Conservation (phyloP, 495 filamentous ascomycete genomes). For the Paragyromitra xinjiangensis region DNA sequence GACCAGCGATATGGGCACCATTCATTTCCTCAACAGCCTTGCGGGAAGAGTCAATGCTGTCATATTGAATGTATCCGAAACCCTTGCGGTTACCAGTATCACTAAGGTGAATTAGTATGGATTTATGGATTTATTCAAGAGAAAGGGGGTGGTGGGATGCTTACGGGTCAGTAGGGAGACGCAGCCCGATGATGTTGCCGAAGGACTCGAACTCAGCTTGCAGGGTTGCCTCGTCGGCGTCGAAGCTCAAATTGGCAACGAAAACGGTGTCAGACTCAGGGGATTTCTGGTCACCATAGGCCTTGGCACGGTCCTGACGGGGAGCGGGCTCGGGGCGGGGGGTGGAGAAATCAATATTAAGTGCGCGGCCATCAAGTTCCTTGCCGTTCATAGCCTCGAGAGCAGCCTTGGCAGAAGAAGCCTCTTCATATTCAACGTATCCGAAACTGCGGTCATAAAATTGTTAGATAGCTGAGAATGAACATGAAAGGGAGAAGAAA, state of each 20-base stretch:
- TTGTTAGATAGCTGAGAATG: conserved; percentile 4
- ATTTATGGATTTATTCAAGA: background rate
- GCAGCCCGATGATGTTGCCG: conserved; percentile 76
- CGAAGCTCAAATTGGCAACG: conserved; percentile 90
- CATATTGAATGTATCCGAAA: conserved; percentile 91
- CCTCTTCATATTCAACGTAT: conserved; percentile 86
- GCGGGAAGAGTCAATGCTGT: conserved; percentile 84
- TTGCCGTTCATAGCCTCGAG: conserved; percentile 79
- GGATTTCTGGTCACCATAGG: conserved; percentile 78
- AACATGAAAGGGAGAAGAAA: conserved; percentile 45
- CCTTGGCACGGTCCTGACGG: conserved; percentile 73
- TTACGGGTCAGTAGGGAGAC: conserved; percentile 86
- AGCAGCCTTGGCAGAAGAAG: conserved; percentile 77
- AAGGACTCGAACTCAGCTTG: conserved; percentile 77
- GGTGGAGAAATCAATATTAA: conserved; percentile 90
- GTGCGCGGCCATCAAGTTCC: conserved; percentile 81
- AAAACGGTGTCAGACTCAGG: conserved; percentile 88
- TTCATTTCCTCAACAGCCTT: conserved; percentile 76
- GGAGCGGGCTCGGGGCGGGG: conserved; percentile 68
- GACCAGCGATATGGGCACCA: conserved; percentile 79
- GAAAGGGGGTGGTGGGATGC: conserved; percentile 49
- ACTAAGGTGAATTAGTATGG: conserved; percentile 62
- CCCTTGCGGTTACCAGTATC: conserved; percentile 90
- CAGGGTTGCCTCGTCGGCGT: conserved; percentile 78
- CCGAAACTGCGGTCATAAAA: conserved; percentile 72